Base-by-base conservation (phyloP, 2,329 filamentous ascomycete species). In the Fragosphaeria purpurea region DNA sequence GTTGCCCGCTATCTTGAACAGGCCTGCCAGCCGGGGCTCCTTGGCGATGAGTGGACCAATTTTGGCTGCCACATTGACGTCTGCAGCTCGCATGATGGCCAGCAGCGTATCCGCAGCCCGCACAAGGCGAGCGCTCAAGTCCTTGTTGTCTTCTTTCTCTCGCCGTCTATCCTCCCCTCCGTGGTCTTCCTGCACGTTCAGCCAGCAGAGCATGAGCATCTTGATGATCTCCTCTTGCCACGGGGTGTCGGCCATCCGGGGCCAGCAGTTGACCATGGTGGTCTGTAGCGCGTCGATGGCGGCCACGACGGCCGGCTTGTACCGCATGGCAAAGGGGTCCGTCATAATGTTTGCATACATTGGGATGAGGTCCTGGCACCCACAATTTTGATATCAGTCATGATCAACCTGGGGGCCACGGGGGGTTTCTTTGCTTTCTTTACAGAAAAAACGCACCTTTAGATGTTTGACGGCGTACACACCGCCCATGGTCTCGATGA, bases 401-500 rank as follows among this genome's bases (percentile, higher is more conserved):
- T 35, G 12, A 6, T n/a, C 7, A 8, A 22, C 22, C 22, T 22
- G 22, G 22, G 22, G 22, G 22, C 22, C 22, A 22, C 22, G 3
- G 22, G 3, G 22, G 22, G 22, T 22, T 22, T 22, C 22, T 22
- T 22, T 3, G 22, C 22, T 22, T 22, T 22, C 2, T 22, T 22
- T 22, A 22, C 8, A 12, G 10, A 48, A 5, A 4, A 11, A 41
- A 46, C 65, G 38, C 60, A 80, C 79, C 69, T 82, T 80, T 1
- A 89, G 67, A 62, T 90, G 82, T 59, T 84, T 86, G 33, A 82
- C 75, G 2, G 77, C 70, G 54, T 79, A 70, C 48, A 88, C 71
- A 22, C 22, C 22, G 41, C 79, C 79, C 61, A 89, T 68, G 11
- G 70, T 71, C 5, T 69, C 59, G 5, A 88, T 62, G 11, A 86